Conservation (phyloP, 2,329 filamentous ascomycete species). For the Venturia aucupariae region DNA sequence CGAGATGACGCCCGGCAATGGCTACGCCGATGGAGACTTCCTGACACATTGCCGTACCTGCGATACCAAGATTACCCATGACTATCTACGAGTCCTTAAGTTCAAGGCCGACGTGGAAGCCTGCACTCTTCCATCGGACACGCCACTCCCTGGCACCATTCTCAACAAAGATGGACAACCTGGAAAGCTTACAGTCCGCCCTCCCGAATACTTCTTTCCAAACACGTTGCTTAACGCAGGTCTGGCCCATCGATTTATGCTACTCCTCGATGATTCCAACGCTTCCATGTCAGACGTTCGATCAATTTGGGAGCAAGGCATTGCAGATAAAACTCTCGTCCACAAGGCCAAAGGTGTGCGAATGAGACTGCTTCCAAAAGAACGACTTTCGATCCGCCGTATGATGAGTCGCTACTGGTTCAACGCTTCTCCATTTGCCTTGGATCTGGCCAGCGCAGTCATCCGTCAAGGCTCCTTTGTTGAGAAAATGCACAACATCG, state of each 20-base stretch:
- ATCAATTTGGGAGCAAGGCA: slow-evolving; percentile 12
- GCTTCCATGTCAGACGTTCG: slow-evolving; percentile 12
- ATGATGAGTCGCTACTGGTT: slow-evolving; percentile 66
- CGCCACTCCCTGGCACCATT: slow-evolving; percentile 11
- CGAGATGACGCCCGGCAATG: slow-evolving; percentile 37
- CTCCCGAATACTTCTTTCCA: slow-evolving; percentile 49
- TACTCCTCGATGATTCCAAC: slow-evolving; percentile 27
- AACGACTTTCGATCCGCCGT: slow-evolving; percentile 45
- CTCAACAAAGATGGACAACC: slow-evolving; percentile 9
- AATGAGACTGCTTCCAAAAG: slow-evolving; percentile 17
- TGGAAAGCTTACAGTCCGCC: slow-evolving; percentile 51
- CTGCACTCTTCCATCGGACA: slow-evolving; percentile 25
- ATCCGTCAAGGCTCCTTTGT: slow-evolving; percentile 57
- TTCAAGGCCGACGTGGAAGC: slow-evolving; percentile 48
- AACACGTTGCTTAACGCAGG: slow-evolving; percentile 32
- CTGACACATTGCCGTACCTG: slow-evolving; percentile 44
- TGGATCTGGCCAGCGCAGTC: slow-evolving; percentile 58
- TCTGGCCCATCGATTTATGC: slow-evolving; percentile 33
- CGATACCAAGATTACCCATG: slow-evolving; percentile 41
- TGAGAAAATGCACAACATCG: slow-evolving; percentile 65
- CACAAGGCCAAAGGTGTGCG: slow-evolving; percentile 13
- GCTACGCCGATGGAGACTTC: slow-evolving; percentile 54
- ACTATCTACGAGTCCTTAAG: slow-evolving; percentile 51
- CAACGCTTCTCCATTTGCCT: slow-evolving; percentile 53
- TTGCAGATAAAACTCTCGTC: slow-evolving; percentile 9